These are phyloP conservation scores for Dothistroma pini DNA, from an alignment of 2,329 filamentous ascomycete genomes.

Conservation along the genomic window DNA sequence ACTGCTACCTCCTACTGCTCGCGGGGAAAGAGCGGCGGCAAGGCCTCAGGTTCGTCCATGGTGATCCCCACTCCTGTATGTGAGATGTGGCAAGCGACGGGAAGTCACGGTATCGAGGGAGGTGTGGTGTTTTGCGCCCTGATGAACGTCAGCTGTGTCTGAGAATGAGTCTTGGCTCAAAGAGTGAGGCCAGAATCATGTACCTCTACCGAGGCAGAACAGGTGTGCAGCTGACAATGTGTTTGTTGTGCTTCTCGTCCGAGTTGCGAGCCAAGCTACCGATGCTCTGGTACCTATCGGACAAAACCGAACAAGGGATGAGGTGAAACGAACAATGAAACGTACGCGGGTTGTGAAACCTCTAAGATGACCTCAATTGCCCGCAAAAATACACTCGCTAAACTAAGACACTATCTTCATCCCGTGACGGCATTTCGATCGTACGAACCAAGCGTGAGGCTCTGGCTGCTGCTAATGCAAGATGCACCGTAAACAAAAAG, in stretches of 20 bases:
- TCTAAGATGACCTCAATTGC: background rate
- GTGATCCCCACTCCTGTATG: too few species aligned
- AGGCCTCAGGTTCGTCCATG: too few species aligned
- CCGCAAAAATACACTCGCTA: slow-evolving; percentile 20
- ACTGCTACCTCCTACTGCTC: too few species aligned
- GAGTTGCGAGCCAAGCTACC: slow-evolving; percentile 1
- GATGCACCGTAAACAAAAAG: slow-evolving; percentile 13
- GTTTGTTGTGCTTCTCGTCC: slow-evolving; percentile 19
- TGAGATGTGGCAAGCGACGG: too few species aligned
- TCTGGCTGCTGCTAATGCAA: slow-evolving; percentile 21
- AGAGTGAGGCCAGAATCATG: too few species aligned
- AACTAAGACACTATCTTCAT: slow-evolving; percentile 22
- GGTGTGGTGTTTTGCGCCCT: too few species aligned
- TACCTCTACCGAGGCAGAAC: too few species aligned
- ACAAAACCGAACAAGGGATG: slow-evolving; percentile 11
- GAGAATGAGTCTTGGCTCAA: too few species aligned
- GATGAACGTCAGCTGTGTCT: too few species aligned
- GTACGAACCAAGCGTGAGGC: slow-evolving; percentile 14
- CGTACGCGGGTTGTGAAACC: background rate
- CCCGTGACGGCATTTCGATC: slow-evolving; percentile 19
- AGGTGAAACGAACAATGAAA: slow-evolving; percentile 4
- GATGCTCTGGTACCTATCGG: slow-evolving; percentile 18
- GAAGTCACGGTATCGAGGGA: too few species aligned
- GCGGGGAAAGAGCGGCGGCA: too few species aligned
- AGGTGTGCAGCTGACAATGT: slow-evolving; percentile 23